These are phyloP conservation scores for Blastocystis sp. DNA, from an alignment of 352 stramenopile genomes.

Conservation along the genomic window DNA sequence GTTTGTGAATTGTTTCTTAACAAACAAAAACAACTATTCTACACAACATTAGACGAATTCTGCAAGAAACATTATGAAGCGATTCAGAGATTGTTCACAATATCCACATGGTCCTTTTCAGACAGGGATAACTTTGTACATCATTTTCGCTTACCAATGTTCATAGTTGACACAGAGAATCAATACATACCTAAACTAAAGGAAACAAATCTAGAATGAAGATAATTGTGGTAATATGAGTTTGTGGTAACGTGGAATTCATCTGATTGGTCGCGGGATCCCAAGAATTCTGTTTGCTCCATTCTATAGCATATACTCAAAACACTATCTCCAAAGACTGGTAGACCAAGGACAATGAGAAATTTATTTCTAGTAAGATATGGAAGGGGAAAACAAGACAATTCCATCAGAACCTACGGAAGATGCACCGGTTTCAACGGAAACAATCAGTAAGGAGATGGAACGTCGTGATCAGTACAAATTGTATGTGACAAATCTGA, in stretches of 20 bases:
- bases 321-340: too few species aligned
- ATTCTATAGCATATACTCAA: too few species aligned
- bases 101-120: conserved; percentile 24
- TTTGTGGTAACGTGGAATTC: neutral
- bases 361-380: too few species aligned
- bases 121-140: conserved; percentile 58
- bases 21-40: conserved; percentile 47
- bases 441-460: conserved; percentile 5
- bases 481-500: conserved; percentile 47
- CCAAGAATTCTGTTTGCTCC: neutral
- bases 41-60: neutral
- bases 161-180: neutral
- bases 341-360: too few species aligned
- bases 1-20: conserved; percentile 23
- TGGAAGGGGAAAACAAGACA: too few species aligned
- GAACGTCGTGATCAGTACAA: conserved; percentile 19
- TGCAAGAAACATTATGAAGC: neutral
- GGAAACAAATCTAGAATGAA: neutral
- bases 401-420: too few species aligned
- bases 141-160: conserved; percentile 13
- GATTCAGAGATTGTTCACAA: conserved; percentile 51
- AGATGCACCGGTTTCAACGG: too few species aligned
- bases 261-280: conserved; percentile 41
- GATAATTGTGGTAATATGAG: neutral
- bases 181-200: neutral